These are phyloP conservation scores for Beauveria medogensis DNA, from an alignment of 2,329 filamentous ascomycete species.

Conservation along the genomic window DNA sequence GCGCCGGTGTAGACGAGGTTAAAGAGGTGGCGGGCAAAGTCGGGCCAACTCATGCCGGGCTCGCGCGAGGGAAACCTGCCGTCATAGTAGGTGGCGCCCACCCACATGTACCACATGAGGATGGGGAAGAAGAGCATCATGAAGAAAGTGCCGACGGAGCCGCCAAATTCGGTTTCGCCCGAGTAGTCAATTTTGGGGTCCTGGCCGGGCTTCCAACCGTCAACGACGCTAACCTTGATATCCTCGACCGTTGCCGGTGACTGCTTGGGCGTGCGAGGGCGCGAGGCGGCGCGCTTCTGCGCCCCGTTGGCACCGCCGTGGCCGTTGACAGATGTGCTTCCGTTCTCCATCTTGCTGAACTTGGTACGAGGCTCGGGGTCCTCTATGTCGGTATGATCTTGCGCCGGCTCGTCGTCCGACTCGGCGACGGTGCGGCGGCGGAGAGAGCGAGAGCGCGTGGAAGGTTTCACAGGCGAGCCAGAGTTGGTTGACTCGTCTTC, in stretches of 20 bases:
- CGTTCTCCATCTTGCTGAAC: background rate
- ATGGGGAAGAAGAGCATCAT: slow-evolving; percentile 93
- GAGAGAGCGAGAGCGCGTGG: slow-evolving; percentile 25
- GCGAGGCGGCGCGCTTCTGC: slow-evolving; percentile 1
- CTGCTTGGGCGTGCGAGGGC: slow-evolving; percentile 6
- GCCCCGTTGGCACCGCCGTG: background rate
- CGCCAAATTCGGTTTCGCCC: slow-evolving; percentile 75
- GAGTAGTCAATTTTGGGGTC: slow-evolving; percentile 58
- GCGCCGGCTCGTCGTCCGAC: slow-evolving; percentile 42
- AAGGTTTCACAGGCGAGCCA: slow-evolving; percentile 31
- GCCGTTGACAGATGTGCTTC: slow-evolving; percentile 13
- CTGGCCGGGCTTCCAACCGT: slow-evolving; percentile 51
- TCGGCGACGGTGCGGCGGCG: slow-evolving; percentile 41
- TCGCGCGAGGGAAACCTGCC: slow-evolving; percentile 67
- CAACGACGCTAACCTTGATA: slow-evolving; percentile 26
- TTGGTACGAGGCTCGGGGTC: slow-evolving; percentile 11
- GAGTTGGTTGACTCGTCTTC: slow-evolving; percentile 41
- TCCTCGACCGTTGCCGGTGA: slow-evolving; percentile 9
- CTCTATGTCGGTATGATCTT: slow-evolving; percentile 27
- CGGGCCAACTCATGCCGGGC: slow-evolving; percentile 55
- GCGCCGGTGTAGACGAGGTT: slow-evolving; percentile 73
- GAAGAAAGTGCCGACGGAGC: slow-evolving; percentile 64
- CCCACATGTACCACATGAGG: slow-evolving; percentile 99
- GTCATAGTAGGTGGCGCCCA: slow-evolving; percentile 86
- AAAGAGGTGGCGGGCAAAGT: slow-evolving; percentile 66